Base-by-base conservation (phyloP, 805 yeast genomes). In the Henningerozyma blattae region DNA sequence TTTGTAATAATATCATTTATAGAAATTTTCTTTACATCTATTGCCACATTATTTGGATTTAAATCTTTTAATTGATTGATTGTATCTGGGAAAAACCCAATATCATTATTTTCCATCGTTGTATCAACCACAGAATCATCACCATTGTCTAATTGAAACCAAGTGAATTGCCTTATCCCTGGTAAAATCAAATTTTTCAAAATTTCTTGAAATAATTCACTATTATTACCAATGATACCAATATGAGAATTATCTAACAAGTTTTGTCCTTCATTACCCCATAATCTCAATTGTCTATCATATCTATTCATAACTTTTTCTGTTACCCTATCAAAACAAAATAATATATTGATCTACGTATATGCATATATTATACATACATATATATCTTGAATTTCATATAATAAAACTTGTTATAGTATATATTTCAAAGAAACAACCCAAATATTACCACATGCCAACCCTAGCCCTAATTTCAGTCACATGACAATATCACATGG, bases 281-380 rank as follows among this genome's bases (percentile, higher is more conserved):
- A 89, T 13, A 89, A 59, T 25, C 96, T 68, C 38, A 89, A 59
- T 51, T 89, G 97, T 26, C 98, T 67, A 54, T 87, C 95, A 50
- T 83, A 86, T 40, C 75, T 75, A 32, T 64, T 63, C 45, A 48
- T 48, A n/a, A n/a, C n/a, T n/a, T n/a, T n/a, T n/a, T n/a, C n/a
- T 10, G n/a, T n/a, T n/a, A n/a, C n/a, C n/a, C n/a, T n/a, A n/a
- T n/a, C n/a, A n/a, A n/a, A n/a, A n/a, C n/a, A n/a, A n/a, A n/a
- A n/a, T n/a, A n/a, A n/a, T n/a, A n/a, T n/a, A n/a, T n/a, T n/a
- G n/a, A n/a, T n/a, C n/a, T n/a, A n/a, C n/a, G n/a, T n/a, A n/a
- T n/a, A n/a, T n/a, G n/a, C n/a, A n/a, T n/a, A n/a, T n/a, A n/a
- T n/a, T n/a, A n/a, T n/a, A n/a, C n/a, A n/a, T n/a, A n/a, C n/a